phyloP scores from a whole-genome alignment of 177 flowering plant species.

The Vitis hybrid region DNA sequence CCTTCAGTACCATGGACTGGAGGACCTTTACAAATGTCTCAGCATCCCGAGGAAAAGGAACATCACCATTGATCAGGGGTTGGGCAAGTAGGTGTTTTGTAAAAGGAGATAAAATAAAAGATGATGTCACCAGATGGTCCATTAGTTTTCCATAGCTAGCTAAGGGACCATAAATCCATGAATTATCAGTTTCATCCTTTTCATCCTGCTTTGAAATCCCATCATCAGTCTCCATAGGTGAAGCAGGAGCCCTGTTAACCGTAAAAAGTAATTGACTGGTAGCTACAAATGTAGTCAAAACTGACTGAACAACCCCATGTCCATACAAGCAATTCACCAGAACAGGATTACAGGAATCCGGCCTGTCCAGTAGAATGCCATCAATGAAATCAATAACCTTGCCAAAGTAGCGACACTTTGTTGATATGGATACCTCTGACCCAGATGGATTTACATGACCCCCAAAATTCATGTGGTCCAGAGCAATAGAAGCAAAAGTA shows the following conservation, averaged over 20 bases:
- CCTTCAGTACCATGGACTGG: conserved; percentile 86
- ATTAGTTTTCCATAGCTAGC: conserved; percentile 83
- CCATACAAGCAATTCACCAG: conserved; percentile 83
- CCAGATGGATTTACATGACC: conserved; percentile 59
- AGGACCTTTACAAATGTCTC: conserved; percentile 91
- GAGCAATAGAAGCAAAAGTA: conserved; percentile 58
- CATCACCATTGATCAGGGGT: conserved; percentile 53
- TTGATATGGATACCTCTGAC: conserved; percentile 67
- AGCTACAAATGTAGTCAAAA: conserved; percentile 94
- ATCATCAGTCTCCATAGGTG: conserved; percentile 97
- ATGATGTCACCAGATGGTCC: conserved; percentile 97
- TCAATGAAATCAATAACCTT: conserved; percentile 88
- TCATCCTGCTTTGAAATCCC: conserved; percentile 52
- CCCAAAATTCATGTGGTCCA: conserved; percentile 74
- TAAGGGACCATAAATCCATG: conserved; percentile 90
- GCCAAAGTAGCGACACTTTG: conserved; percentile 91
- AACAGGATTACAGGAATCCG: conserved; percentile 86
- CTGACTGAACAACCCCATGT: conserved; percentile 75
- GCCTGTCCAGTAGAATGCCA: conserved; percentile 72
- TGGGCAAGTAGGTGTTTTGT: conserved; percentile 86
- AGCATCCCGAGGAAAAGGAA: conserved; percentile 82
- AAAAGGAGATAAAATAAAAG: conserved; percentile 70
- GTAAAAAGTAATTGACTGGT: conserved; percentile 90
- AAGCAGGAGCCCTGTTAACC: conserved; percentile 67
- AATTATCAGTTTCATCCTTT: conserved; percentile 57